Evolutionary conservation across 1,284 basidiomycete genomes (phyloP).

Genomic region (Heterobasidion irregulare): DNA sequence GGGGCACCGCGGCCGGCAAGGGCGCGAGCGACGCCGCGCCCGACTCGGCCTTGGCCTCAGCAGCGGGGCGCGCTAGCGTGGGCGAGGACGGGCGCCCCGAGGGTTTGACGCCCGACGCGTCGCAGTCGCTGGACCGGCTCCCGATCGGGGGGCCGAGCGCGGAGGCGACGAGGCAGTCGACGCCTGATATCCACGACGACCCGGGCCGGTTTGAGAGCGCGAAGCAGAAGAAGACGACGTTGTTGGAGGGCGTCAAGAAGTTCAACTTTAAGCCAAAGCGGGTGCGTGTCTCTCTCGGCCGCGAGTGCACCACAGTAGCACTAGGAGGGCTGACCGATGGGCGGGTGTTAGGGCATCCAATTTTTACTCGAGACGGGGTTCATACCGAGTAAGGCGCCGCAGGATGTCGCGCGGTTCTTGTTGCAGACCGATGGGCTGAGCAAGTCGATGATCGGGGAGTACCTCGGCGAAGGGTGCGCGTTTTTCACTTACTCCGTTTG

Average conservation of each 20-base stretch:
- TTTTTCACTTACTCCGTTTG: neutral
- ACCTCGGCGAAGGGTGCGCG: constrained; percentile 89
- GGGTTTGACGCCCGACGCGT: constrained; percentile 43
- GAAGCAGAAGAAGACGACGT: constrained; percentile 93
- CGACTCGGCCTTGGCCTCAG: constrained; percentile 14
- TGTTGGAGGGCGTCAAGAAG: constrained; percentile 93
- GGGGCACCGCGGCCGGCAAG: constrained; percentile 66
- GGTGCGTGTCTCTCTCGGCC: constrained; percentile 29
- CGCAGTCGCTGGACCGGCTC: constrained; percentile 35
- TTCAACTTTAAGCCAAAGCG: constrained; percentile 98
- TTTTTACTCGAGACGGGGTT: constrained; percentile 89
- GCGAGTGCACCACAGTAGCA: neutral
- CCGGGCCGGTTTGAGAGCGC: constrained; percentile 92
- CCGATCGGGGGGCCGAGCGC: constrained; percentile 30
- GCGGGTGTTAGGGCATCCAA: constrained; percentile 63
- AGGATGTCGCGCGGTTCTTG: constrained; percentile 84
- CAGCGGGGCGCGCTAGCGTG: constrained; percentile 29
- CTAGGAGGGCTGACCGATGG: constrained; percentile 1
- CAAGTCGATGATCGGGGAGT: constrained; percentile 97
- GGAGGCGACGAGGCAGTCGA: constrained; percentile 53
- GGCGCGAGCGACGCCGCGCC: constrained; percentile 29
- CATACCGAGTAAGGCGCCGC: constrained; percentile 68
- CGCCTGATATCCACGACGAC: constrained; percentile 80
- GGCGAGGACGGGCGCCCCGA: constrained; percentile 46
- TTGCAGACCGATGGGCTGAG: constrained; percentile 88